Evolutionary conservation across 495 filamentous ascomycete genomes (phyloP).

Genomic region (Xylaria castorea): DNA sequence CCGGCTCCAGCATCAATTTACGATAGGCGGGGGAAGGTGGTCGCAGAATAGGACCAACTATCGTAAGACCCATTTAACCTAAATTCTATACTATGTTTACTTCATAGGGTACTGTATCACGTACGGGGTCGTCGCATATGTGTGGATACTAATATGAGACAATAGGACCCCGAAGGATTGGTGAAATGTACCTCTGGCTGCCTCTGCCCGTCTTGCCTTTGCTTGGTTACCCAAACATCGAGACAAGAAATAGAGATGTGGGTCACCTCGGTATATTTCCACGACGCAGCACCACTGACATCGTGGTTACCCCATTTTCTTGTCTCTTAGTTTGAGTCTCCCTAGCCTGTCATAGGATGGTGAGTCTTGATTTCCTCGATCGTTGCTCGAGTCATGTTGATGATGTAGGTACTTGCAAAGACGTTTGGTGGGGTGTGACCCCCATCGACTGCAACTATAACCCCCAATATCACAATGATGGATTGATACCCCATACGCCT

Average conservation of each 20-base stretch:
- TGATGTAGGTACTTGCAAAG: neutral
- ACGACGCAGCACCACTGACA: neutral
- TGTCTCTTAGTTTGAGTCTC: neutral
- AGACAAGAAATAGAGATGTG: neutral
- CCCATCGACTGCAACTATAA: conserved; percentile 10
- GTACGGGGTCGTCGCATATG: neutral
- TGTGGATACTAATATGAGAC: neutral
- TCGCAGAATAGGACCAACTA: neutral
- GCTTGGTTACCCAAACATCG: neutral
- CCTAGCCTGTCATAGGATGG: neutral
- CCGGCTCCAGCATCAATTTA: neutral
- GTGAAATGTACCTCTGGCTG: neutral
- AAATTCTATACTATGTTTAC: neutral
- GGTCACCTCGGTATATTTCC: conserved; percentile 11
- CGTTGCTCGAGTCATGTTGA: neutral
- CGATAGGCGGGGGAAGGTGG: neutral
- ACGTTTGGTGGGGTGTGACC: conserved; percentile 16
- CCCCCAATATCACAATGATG: conserved; percentile 10
- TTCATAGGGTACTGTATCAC: neutral
- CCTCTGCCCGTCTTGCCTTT: neutral
- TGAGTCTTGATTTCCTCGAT: neutral
- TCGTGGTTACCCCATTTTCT: neutral
- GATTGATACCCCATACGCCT: neutral
- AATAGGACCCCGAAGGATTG: neutral
- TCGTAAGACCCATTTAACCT: conserved; percentile 7